These are phyloP conservation scores for Botrytis aclada DNA, from an alignment of 2,329 filamentous ascomycete species.

Conservation along the genomic window DNA sequence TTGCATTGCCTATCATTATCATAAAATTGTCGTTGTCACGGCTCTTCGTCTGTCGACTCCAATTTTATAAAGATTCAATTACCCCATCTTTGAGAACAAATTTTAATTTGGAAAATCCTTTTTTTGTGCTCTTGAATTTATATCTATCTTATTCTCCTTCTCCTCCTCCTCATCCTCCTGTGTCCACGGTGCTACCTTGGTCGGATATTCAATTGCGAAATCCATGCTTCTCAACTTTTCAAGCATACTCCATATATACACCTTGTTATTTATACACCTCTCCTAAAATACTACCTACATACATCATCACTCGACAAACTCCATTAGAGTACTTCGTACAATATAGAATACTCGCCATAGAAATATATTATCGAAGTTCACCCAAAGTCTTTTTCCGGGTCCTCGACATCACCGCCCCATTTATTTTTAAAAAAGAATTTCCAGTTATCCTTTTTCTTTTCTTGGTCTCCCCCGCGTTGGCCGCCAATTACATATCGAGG, in stretches of 20 bases:
- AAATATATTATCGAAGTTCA: background rate
- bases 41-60: background rate
- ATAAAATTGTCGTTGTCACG: background rate
- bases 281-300: background rate
- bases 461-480: slow-evolving; percentile 12
- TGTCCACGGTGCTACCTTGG: background rate
- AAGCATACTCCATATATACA: background rate
- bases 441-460: background rate
- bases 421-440: slow-evolving; percentile 1
- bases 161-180: background rate
- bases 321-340: background rate
- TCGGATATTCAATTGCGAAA: background rate
- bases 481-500: slow-evolving; percentile 11
- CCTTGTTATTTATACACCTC: background rate
- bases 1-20: background rate
- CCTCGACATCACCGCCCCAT: slow-evolving; percentile 6
- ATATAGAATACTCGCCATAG: background rate
- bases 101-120: background rate
- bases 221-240: background rate
- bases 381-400: slow-evolving; percentile 5
- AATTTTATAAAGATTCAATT: background rate
- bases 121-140: background rate
- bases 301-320: background rate
- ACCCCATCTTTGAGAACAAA: background rate
- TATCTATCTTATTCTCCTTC: background rate